Evolutionary conservation across 257 asterid species (phyloP), one percentile per base, ranked within the genome.

Genomic region (Perilla frutescens): DNA sequence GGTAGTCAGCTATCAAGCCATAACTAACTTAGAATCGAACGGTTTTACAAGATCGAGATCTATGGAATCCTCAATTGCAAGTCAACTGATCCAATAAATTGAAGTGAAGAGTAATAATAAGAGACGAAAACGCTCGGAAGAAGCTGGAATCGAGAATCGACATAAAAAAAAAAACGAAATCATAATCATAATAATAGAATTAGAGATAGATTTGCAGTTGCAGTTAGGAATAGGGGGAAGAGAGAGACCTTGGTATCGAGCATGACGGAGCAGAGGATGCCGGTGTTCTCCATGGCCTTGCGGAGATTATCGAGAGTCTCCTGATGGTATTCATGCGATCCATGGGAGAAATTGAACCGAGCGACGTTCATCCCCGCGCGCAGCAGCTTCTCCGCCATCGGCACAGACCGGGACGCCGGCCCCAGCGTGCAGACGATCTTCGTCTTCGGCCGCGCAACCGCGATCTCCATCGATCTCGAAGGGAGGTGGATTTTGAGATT

Each of bases 361-460:
- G 92, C 92, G 4, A 87, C 90, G 67, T 87, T 87, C 92, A 87
- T 87, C 26, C 88, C 92, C 0, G 88, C 90, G 10, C 82, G 77
- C 26, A 87, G 81, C 8, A 85, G 87, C 78, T 85, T 87, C 80
- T 87, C 92, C 0, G 76, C 84, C 90, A 87, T 85, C 41, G 82
- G 77, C 1, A 87, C 83, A 0, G 92, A 85, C 8, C 90, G 83
- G 49, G 88, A 87, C 2, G 90, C 88, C 0, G 90, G 90, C 0
- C 92, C 92, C 32, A 87, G 75, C 8, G 92, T 87, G 65, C 92
- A 87, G 6, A 87, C 90, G 40, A 87, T 87, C 84, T 85, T 87
- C 3, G 92, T 87, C 77, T 85, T 87, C 0, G 92, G 87, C 43
- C 90, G 85, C 56, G 48, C 34, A 65, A 1, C 11, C 73, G 40